phyloP scores from a whole-genome alignment of 1,139 yeast species.

The Geotrichum aggregatum region DNA sequence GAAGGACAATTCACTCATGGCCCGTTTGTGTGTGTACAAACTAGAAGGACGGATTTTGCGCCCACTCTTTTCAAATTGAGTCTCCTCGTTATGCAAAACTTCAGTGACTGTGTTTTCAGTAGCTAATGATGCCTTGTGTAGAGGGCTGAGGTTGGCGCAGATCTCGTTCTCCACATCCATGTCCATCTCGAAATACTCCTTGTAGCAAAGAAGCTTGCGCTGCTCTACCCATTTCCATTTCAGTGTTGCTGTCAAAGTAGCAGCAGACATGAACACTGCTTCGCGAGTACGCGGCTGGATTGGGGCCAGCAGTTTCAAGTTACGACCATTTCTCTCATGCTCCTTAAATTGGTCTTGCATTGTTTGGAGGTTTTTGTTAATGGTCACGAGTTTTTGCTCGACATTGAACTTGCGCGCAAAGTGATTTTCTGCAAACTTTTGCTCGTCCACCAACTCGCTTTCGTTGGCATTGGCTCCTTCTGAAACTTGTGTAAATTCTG shows the following conservation, averaged over 20 bases:
- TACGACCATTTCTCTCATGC: constrained; percentile 40
- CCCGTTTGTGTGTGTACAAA: neutral
- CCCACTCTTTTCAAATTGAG: neutral
- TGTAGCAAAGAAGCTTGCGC: constrained; percentile 44
- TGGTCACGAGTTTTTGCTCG: constrained; percentile 33
- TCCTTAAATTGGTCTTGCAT: constrained; percentile 40
- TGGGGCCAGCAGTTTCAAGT: constrained; percentile 49
- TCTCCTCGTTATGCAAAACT: neutral
- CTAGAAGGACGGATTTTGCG: neutral
- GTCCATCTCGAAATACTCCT: constrained; percentile 40
- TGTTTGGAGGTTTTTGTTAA: constrained; percentile 37
- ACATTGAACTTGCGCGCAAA: constrained; percentile 24
- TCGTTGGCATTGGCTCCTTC: neutral
- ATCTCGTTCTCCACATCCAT: constrained; percentile 30
- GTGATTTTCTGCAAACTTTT: constrained; percentile 9
- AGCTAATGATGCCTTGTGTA: neutral
- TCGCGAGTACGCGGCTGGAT: constrained; percentile 50
- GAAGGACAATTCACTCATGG: neutral
- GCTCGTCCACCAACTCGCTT: neutral
- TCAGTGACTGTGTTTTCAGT: neutral
- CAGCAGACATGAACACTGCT: constrained; percentile 43
- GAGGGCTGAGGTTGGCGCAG: constrained; percentile 13
- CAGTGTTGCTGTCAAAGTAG: constrained; percentile 47
- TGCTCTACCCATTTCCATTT: constrained; percentile 55
- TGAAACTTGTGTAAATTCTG: neutral